Percentiles rank a stretch among this genome's conserved stretches.
Evolutionary conservation across 108 stramenopile species (phyloP).

Genomic region (Schizochytrium sp.): DNA sequence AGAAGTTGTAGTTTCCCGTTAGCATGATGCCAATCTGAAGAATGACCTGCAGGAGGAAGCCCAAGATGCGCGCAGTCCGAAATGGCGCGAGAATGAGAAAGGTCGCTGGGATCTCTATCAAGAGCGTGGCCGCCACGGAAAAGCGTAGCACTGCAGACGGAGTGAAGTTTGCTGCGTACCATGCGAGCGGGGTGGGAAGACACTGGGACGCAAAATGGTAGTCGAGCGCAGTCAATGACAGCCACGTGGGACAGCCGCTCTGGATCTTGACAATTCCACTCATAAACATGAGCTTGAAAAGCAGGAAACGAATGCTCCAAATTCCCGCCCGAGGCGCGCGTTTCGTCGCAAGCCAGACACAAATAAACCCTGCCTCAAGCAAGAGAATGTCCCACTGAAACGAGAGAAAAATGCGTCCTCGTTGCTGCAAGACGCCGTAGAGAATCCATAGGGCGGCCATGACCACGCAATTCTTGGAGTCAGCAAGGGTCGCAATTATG

Average conservation of each 20-base stretch:
- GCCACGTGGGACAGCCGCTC: constrained; percentile 61
- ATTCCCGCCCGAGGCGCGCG: neutral
- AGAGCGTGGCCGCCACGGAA: constrained; percentile 51
- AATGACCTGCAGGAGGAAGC: constrained; percentile 46
- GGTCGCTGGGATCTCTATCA: constrained; percentile 57
- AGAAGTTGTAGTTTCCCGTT: constrained; percentile 68
- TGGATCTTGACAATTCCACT: constrained; percentile 63
- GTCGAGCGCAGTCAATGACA: constrained; percentile 59
- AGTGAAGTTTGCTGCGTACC: constrained; percentile 18
- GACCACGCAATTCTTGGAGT: neutral
- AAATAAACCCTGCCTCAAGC: constrained; percentile 49
- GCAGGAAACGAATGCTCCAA: constrained; percentile 37
- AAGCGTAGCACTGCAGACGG: constrained; percentile 42
- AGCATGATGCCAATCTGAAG: constrained; percentile 57
- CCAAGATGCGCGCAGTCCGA: constrained; percentile 29
- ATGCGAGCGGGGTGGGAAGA: constrained; percentile 54
- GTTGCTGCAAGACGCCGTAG: neutral
- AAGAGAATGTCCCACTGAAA: constrained; percentile 76
- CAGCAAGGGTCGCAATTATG: neutral
- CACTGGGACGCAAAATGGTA: constrained; percentile 66
- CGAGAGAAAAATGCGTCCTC: constrained; percentile 38
- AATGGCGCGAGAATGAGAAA: constrained; percentile 48
- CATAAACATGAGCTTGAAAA: constrained; percentile 69
- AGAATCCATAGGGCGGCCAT: neutral
- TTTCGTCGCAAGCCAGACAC: constrained; percentile 46